Evolutionary conservation across 164 flowering plant species (phyloP), one percentile per base, ranked within the genome.

Genomic region (Annona squamosa): DNA sequence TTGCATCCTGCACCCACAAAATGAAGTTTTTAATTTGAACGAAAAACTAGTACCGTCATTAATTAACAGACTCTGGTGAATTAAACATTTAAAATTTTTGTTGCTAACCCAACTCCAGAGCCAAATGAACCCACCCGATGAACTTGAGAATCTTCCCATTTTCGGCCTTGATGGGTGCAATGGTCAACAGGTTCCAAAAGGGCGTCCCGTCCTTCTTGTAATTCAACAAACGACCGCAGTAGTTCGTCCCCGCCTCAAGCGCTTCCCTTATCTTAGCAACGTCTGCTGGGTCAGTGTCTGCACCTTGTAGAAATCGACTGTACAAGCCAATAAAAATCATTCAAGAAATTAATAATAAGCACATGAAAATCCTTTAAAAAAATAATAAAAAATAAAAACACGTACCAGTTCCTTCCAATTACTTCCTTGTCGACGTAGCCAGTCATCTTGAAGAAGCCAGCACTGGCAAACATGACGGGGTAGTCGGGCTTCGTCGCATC

Each of bases 361-460:
- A 56, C 16, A 16, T 6, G 26, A 63, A 63, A 37, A 42, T 5
- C 26, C 7, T n/a, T 4, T 65, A 37, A 3, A 65, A 42, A 65
- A 10, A n/a, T n/a, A n/a, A n/a, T n/a, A n/a, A n/a, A n/a, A n/a
- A n/a, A n/a, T n/a, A 65, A 17, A 56, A 37, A 65, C 5, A 44
- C 64, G 4, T 86, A 94, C 99, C 99, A 84, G 84, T 93, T 95
- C 76, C 99, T 78, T 68, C 99, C 99, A 3, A 95, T 79, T 75
- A 95, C 98, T 71, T 93, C 99, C 79, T 86, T 92, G 78, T 98
- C 86, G 46, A 88, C 85, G 79, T 92, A 95, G 45, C 99, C 99
- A 2, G 99, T 95, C 99, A 95, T 92, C 83, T 88, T 95, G 77
- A 95, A 95, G 81, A 95, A 95, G 12, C 99, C 99, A 69, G 93